Percentiles rank a stretch among this genome's conserved stretches.
Evolutionary conservation across 192 early-diverging fungal species (phyloP).

Genomic region (Haplosporangium gracile): DNA sequence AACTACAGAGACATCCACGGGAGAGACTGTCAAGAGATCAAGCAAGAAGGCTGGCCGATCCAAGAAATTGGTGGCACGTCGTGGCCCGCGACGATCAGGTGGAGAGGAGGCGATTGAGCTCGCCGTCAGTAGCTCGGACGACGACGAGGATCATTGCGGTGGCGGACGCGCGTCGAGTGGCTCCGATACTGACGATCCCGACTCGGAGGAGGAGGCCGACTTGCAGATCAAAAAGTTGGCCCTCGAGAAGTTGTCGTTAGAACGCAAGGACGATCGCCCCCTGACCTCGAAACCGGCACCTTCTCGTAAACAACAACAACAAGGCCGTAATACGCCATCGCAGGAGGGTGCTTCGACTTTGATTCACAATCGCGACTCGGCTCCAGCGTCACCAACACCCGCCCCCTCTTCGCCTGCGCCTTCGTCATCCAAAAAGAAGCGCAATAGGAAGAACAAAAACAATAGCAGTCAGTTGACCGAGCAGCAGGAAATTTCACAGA

Average conservation of each 20-base stretch:
- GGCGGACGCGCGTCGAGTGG: conserved; percentile 26
- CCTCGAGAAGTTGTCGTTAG: conserved; percentile 50
- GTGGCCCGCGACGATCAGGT: conserved; percentile 34
- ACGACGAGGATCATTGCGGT: conserved; percentile 19
- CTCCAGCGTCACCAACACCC: conserved; percentile 46
- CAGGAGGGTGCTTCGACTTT: conserved; percentile 16
- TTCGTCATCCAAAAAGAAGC: conserved; percentile 30
- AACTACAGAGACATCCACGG: conserved; percentile 5
- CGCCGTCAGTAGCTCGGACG: conserved; percentile 47
- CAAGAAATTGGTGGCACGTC: conserved; percentile 51
- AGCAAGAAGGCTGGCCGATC: conserved; percentile 39
- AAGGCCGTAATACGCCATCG: conserved; percentile 15
- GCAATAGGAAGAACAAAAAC: conserved; percentile 32
- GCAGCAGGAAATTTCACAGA: conserved; percentile 19
- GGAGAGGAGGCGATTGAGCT: conserved; percentile 49
- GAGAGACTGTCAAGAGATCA: conserved; percentile 24
- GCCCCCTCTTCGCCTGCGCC: conserved; percentile 32
- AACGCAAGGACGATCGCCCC: conserved; percentile 31
- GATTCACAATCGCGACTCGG: conserved; percentile 34
- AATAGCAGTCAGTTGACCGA: conserved; percentile 13
- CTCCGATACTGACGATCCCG: conserved; percentile 40
- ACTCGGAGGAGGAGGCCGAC: conserved; percentile 53
- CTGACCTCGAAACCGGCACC: not conserved
- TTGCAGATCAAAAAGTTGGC: conserved; percentile 45
- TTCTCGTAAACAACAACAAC: conserved; percentile 31